Percentiles rank a stretch among this genome's conserved stretches.
phyloP scores from a whole-genome alignment of 1,139 yeast species.

The Magnusiomyces sp. region DNA sequence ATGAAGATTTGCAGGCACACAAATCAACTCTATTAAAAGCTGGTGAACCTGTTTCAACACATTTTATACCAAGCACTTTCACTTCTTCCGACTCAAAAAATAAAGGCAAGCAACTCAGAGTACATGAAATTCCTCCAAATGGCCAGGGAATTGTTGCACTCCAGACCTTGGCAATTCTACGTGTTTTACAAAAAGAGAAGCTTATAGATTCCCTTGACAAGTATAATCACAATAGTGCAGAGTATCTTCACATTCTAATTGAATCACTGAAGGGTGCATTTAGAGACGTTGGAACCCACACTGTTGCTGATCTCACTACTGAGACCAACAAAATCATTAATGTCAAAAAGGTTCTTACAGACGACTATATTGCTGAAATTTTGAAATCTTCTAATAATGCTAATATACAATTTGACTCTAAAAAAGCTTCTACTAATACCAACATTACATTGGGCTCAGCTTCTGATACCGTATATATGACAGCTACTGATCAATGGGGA shows the following conservation, averaged over 20 bases:
- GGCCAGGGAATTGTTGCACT: slow-evolving; percentile 74
- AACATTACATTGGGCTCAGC: slow-evolving; percentile 30
- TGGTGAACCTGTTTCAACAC: slow-evolving; percentile 36
- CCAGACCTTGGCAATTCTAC: slow-evolving; percentile 57
- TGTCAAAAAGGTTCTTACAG: slow-evolving; percentile 31
- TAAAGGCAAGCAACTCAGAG: slow-evolving; percentile 31
- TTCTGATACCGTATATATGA: slow-evolving; percentile 71
- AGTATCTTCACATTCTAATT: slow-evolving; percentile 58
- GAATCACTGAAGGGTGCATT: slow-evolving; percentile 69
- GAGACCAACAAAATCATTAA: slow-evolving; percentile 34
- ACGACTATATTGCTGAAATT: slow-evolving; percentile 42
- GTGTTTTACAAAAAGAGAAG: slow-evolving; percentile 40
- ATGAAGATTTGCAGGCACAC: slow-evolving; percentile 50
- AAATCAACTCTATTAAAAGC: slow-evolving; percentile 47
- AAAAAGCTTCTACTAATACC: slow-evolving; percentile 37
- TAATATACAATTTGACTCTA: slow-evolving; percentile 33
- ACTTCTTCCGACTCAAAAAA: neutral
- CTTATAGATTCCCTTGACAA: slow-evolving; percentile 36
- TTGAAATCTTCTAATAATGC: slow-evolving; percentile 27
- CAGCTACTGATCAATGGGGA: slow-evolving; percentile 62
- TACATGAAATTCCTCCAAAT: slow-evolving; percentile 77
- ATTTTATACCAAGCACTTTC: neutral
- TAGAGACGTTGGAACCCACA: slow-evolving; percentile 43
- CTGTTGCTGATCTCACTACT: slow-evolving; percentile 53
- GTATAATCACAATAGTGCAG: slow-evolving; percentile 59